These are phyloP conservation scores for Fusarium napiforme DNA, from an alignment of 2,329 filamentous ascomycete species.

Conservation along the genomic window DNA sequence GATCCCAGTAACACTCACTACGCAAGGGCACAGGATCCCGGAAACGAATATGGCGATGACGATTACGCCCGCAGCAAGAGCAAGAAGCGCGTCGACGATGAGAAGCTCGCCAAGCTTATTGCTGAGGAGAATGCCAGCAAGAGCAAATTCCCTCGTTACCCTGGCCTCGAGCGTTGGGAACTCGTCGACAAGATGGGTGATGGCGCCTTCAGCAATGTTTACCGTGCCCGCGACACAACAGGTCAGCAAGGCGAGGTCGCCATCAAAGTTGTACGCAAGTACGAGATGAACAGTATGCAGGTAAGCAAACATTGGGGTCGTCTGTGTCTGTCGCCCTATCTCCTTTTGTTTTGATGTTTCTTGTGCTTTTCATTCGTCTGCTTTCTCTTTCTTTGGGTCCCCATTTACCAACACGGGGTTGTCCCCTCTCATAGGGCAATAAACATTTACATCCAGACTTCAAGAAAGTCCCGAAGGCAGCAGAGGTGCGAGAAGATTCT, in stretches of 20 bases:
- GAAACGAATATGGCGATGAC: constrained; percentile 71
- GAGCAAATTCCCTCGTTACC: constrained; percentile 79
- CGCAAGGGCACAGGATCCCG: constrained; percentile 57
- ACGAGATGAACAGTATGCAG: constrained; percentile 98
- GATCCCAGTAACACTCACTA: constrained; percentile 56
- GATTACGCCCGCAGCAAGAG: constrained; percentile 59
- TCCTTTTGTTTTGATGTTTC: constrained; percentile 34
- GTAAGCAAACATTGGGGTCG: constrained; percentile 69
- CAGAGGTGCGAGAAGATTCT: constrained; percentile 83
- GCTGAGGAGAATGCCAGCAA: constrained; percentile 90
- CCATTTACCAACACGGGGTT: constrained; percentile 66
- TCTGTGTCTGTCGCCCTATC: constrained; percentile 39
- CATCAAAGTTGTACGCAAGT: constrained; percentile 99
- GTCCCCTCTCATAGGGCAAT: constrained; percentile 74
- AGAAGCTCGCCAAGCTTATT: constrained; percentile 84
- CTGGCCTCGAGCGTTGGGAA: constrained; percentile 72
- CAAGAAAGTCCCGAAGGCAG: constrained; percentile 92
- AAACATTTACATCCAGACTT: constrained; percentile 96
- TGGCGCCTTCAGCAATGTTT: constrained; percentile 98
- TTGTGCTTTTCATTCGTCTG: constrained; percentile 1
- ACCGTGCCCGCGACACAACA: constrained; percentile 81
- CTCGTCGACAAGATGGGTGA: constrained; percentile 98
- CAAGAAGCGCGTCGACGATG: constrained; percentile 62
- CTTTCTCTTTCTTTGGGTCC: constrained; percentile 36
- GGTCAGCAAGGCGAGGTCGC: constrained; percentile 83